A percentile compares a stretch with the other conserved stretches of the same genome.
These are phyloP conservation scores for Turnera subulata DNA, from an alignment of 345 rosid genomes.

Conservation along the genomic window DNA sequence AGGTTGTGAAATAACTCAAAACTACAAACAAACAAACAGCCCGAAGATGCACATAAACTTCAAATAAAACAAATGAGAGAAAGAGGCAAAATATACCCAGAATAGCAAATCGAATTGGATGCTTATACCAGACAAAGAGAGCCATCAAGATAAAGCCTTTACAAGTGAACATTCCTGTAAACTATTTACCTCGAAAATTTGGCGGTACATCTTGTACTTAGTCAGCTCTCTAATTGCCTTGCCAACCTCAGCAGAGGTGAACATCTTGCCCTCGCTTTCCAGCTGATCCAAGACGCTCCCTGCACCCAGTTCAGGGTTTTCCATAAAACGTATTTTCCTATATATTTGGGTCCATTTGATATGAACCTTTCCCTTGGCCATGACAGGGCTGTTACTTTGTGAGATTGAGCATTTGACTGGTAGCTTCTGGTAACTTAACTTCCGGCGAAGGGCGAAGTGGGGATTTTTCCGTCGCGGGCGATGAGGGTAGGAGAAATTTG, in stretches of 20 bases:
- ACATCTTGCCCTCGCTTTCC: conserved; percentile 64
- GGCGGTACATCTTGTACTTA: conserved; percentile 62
- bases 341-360: conserved; percentile 70
- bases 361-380: conserved; percentile 65
- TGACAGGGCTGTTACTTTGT: conserved; percentile 62
- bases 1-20: too few species aligned
- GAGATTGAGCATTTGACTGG: conserved; percentile 57
- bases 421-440: conserved; percentile 12
- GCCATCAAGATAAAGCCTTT: too few species aligned
- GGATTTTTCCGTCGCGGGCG: conserved; percentile 29
- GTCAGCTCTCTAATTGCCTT: conserved; percentile 85
- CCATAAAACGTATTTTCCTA: conserved; percentile 69
- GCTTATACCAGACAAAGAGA: too few species aligned
- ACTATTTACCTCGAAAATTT: conserved; percentile 95
- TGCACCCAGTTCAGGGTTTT: conserved; percentile 69
- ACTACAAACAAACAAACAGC: too few species aligned
- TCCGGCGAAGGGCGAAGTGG: conserved; percentile 14
- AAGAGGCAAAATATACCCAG: too few species aligned
- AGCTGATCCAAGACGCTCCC: conserved; percentile 64
- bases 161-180: too few species aligned
- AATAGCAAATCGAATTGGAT: too few species aligned
- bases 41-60: too few species aligned
- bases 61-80: too few species aligned
- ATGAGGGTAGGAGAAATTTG: conserved; percentile 37
- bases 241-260: conserved; percentile 81